Evolutionary conservation across 768 basidiomycete genomes (phyloP).

Genomic region (Russula griseocarnosa): DNA sequence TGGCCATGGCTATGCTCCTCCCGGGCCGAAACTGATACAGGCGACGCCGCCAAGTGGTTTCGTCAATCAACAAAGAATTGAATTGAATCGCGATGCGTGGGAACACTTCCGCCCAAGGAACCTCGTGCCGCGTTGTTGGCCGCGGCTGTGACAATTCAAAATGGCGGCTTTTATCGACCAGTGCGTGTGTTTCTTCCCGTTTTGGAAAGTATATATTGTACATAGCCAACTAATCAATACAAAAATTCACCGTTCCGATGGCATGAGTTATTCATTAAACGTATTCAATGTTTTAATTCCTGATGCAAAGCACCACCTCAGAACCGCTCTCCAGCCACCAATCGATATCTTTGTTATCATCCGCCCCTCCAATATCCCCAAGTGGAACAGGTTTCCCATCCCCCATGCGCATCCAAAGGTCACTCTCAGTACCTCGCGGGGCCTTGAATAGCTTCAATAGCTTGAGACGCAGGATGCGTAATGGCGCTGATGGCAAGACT

Average conservation of each 20-base stretch:
- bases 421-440: constrained; percentile 35
- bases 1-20: constrained; percentile 11
- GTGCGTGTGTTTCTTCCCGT: constrained; percentile 5
- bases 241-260: background rate
- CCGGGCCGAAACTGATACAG: background rate
- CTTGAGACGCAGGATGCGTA: constrained; percentile 62
- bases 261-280: constrained; percentile 1
- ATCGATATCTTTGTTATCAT: constrained; percentile 52
- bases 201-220: background rate
- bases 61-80: background rate
- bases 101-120: background rate
- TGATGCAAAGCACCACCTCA: constrained; percentile 33
- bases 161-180: background rate
- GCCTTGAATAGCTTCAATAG: constrained; percentile 37
- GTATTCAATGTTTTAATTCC: background rate
- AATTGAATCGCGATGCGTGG: background rate
- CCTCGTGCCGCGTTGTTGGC: background rate
- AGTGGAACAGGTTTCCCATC: constrained; percentile 48
- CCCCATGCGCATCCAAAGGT: constrained; percentile 55
- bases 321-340: constrained; percentile 66
- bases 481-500: constrained; percentile 64
- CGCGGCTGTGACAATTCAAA: background rate
- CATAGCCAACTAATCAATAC: constrained; percentile 5
- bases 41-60: background rate
- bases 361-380: constrained; percentile 20